phyloP scores from a whole-genome alignment of 768 basidiomycete species.

The Mycena metata region DNA sequence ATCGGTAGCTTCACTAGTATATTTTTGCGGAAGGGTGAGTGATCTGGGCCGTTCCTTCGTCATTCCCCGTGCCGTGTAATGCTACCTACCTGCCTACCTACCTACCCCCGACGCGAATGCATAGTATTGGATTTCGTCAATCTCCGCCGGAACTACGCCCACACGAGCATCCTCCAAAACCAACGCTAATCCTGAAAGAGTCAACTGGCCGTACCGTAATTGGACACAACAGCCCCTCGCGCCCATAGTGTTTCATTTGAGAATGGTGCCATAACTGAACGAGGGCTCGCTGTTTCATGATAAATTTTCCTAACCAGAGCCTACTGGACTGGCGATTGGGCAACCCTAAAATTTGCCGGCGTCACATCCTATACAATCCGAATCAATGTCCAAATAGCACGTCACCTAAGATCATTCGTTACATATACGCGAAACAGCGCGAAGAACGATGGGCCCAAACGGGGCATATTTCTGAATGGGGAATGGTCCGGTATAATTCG shows the following conservation, averaged over 20 bases:
- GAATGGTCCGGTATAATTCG: too few species aligned
- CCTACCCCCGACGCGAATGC: conserved; percentile 3
- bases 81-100: too few species aligned
- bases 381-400: neutral
- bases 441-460: conserved; percentile 4
- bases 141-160: conserved; percentile 7
- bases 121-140: neutral
- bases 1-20: too few species aligned
- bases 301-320: neutral
- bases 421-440: neutral
- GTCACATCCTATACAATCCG: neutral
- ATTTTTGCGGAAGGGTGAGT: too few species aligned
- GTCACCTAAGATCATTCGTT: neutral
- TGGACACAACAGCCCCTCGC: too few species aligned
- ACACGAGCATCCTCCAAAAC: conserved; percentile 9
- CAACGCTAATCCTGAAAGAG: neutral
- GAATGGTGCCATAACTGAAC: neutral
- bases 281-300: too few species aligned
- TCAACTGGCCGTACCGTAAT: too few species aligned
- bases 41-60: too few species aligned
- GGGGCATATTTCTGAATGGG: conserved; percentile 24
- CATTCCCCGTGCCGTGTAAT: too few species aligned
- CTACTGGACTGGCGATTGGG: conserved; percentile 11
- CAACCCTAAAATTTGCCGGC: conserved; percentile 21
- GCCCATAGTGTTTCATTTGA: too few species aligned